Conservation (phyloP, 2,329 filamentous ascomycete genomes). For the Xylaria sp. region DNA sequence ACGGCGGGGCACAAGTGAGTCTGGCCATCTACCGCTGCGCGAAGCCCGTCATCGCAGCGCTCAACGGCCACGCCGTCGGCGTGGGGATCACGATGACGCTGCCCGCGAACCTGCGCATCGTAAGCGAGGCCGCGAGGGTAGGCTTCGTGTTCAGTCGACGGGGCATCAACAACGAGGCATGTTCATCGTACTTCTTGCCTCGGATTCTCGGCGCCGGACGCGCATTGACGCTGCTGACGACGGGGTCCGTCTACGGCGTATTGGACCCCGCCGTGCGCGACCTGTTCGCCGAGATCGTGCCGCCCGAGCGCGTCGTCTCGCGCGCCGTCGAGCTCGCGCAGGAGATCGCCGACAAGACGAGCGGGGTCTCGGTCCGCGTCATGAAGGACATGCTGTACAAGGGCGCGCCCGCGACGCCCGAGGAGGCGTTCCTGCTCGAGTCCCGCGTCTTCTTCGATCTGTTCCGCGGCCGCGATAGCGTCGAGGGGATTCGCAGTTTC, state of each 20-base stretch:
- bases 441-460: slow-evolving; percentile 70
- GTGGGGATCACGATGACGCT: slow-evolving; percentile 71
- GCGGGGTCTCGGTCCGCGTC: slow-evolving; percentile 68
- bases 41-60: slow-evolving; percentile 68
- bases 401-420: slow-evolving; percentile 65
- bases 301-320: slow-evolving; percentile 68
- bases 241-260: slow-evolving; percentile 68
- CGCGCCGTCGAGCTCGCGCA: slow-evolving; percentile 73
- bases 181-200: slow-evolving; percentile 76
- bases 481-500: slow-evolving; percentile 75
- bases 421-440: slow-evolving; percentile 77
- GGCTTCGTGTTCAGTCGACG: slow-evolving; percentile 79
- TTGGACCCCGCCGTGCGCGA: slow-evolving; percentile 62
- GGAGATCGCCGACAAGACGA: slow-evolving; percentile 74
- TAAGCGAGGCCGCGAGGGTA: slow-evolving; percentile 68
- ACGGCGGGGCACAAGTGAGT: slow-evolving; percentile 63
- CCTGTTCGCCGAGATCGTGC: slow-evolving; percentile 73
- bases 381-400: slow-evolving; percentile 70
- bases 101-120: slow-evolving; percentile 63
- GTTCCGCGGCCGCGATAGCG: slow-evolving; percentile 67
- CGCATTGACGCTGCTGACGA: slow-evolving; percentile 73
- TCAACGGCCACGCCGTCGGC: slow-evolving; percentile 69
- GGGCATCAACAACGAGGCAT: slow-evolving; percentile 78
- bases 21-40: slow-evolving; percentile 66
- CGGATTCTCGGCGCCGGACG: slow-evolving; percentile 72